Evolutionary conservation across 305 asterid species (phyloP).

Genomic region (Fraxinus greggii): DNA sequence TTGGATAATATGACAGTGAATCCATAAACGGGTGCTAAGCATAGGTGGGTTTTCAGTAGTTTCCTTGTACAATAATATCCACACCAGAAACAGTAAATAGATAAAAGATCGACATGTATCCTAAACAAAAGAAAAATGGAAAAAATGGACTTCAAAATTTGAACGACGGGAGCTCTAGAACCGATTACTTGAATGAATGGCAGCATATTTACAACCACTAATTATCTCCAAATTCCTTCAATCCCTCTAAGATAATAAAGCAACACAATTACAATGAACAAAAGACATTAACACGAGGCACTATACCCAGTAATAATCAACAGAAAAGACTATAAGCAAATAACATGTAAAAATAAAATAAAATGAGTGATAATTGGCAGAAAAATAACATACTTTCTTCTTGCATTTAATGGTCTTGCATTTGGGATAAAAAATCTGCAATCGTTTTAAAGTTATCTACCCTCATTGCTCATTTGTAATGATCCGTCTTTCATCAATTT

Average conservation of each 20-base stretch:
- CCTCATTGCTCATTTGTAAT: slow-evolving; percentile 30
- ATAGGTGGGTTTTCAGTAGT: neutral
- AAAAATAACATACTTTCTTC: neutral
- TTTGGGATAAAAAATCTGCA: neutral
- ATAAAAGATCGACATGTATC: neutral
- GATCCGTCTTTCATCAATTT: slow-evolving; percentile 51
- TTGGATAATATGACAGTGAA: neutral
- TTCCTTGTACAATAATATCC: neutral
- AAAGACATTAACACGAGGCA: neutral
- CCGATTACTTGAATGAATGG: neutral
- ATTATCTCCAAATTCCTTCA: neutral
- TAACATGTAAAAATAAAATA: neutral
- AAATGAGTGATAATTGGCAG: neutral
- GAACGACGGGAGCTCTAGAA: neutral
- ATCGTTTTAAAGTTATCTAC: neutral
- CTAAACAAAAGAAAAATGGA: neutral
- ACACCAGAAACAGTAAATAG: neutral
- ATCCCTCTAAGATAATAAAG: neutral
- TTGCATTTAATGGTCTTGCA: neutral
- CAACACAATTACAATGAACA: neutral
- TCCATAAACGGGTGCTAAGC: neutral
- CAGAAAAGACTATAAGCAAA: neutral
- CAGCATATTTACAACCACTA: neutral
- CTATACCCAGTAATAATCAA: neutral
- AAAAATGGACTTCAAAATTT: neutral